Evolutionary conservation across 2,329 filamentous ascomycete species (phyloP), one percentile per base, ranked within the genome.

Genomic region (Pseudopithomyces chartarum): DNA sequence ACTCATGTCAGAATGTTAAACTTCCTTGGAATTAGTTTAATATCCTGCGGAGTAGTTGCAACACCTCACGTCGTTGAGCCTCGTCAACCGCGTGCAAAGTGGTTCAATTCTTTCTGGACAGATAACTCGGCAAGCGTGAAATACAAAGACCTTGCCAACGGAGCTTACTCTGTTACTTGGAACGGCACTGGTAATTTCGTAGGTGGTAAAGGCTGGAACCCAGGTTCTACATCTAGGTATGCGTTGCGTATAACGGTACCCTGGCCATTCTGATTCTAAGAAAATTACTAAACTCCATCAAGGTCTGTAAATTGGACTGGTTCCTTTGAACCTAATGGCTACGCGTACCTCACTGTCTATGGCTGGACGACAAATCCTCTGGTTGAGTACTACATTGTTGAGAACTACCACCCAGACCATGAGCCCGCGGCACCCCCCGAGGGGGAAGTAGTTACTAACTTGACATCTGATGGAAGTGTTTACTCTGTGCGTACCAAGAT

Each of bases 361-460:
- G 84, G 84, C 32, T 86, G 84, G 82, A 83, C 80, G 2, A 75
- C 69, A 13, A 78, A 77, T 61, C 81, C 82, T 0, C 73, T 84
- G 12, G 75, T 85, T 61, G 84, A 85, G 61, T 85, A 85, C 75
- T 85, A 85, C 72, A 79, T 86, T 56, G 76, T 85, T 60, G 83
- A 86, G 58, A 73, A 75, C 10, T 81, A 79, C 61, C 81, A 79
- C 43, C 74, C 76, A 54, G 75, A 79, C 57, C 79, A 76, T 20
- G 45, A 48, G 79, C 81, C 6, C 74, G 76, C 60, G 76, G 79
- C 60, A 79, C 74, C 26, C 23, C 65, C 43, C 78, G 76, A 4
- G 66, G 73, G 54, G 80, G 80, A 61, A 83, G 82, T 26, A 79
- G 78, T 52, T 78, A 85, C 58, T 79, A 75, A 48, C 15, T 23